Evolutionary conservation across 2,329 filamentous ascomycete species (phyloP).

Genomic region (Fonsecaea nubica): DNA sequence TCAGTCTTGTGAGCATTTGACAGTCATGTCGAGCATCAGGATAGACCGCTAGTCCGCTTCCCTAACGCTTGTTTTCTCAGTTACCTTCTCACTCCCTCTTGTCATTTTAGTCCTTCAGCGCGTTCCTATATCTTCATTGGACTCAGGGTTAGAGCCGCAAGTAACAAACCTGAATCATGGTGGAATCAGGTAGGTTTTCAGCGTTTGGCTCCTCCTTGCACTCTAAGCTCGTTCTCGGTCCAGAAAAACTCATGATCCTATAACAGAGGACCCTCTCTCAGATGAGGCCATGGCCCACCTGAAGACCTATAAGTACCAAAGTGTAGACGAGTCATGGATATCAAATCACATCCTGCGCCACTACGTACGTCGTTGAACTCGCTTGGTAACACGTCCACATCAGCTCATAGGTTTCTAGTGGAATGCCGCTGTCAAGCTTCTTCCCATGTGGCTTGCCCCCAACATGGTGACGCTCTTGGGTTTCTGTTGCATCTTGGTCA

Average conservation of each 20-base stretch:
- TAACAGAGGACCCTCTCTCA: conserved; percentile 66
- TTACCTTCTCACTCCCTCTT: conserved; percentile 5
- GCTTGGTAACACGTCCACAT: conserved; percentile 17
- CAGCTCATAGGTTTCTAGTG: conserved; percentile 64
- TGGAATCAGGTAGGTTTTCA: conserved; percentile 24
- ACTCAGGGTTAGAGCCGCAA: neutral
- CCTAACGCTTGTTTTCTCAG: neutral
- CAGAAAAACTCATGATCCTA: conserved; percentile 38
- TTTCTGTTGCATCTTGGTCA: conserved; percentile 90
- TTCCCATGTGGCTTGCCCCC: conserved; percentile 95
- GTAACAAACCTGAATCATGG: conserved; percentile 12
- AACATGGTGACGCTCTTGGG: conserved; percentile 97
- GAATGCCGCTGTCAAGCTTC: conserved; percentile 90
- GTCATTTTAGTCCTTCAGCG: neutral
- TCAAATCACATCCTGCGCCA: conserved; percentile 93
- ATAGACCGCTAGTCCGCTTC: conserved; percentile 11
- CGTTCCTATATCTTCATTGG: neutral
- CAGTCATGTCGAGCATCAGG: conserved; percentile 7
- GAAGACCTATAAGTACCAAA: conserved; percentile 95
- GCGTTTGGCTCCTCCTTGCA: neutral
- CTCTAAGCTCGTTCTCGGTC: conserved; percentile 42
- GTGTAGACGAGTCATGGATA: conserved; percentile 92
- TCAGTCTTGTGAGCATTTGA: conserved; percentile 5
- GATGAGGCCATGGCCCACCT: conserved; percentile 90
- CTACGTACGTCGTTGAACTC: conserved; percentile 68